Percentiles rank a stretch among this genome's conserved stretches.
Evolutionary conservation across 805 yeast species (phyloP).

Genomic region (Wickerhamiella spandovensis): DNA sequence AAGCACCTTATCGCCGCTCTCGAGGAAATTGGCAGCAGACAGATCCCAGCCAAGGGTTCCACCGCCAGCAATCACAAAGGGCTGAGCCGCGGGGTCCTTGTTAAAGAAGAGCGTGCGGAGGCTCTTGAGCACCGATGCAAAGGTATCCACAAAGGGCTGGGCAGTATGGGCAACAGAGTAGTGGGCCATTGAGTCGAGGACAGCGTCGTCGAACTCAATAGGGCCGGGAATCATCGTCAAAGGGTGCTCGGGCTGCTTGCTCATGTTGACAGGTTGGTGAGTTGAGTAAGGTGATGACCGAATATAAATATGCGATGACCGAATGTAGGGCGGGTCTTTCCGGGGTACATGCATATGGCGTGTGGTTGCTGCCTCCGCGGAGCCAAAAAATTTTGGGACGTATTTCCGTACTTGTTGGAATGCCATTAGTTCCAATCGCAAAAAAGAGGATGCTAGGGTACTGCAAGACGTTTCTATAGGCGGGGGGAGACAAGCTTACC

Average conservation of each 20-base stretch:
- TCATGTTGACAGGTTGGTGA: constrained; percentile 24
- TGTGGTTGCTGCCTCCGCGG: not conserved
- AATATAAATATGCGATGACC: not conserved
- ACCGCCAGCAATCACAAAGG: constrained; percentile 72
- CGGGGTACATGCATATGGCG: not conserved
- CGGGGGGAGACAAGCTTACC: not conserved
- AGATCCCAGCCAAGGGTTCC: constrained; percentile 96
- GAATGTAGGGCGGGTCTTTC: not conserved
- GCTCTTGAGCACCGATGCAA: constrained; percentile 53
- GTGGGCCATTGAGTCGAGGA: constrained; percentile 63
- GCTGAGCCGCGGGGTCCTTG: constrained; percentile 53
- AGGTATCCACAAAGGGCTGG: constrained; percentile 64
- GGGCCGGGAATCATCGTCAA: constrained; percentile 72
- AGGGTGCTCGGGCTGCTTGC: constrained; percentile 24
- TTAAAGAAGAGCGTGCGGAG: constrained; percentile 67
- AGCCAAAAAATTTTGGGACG: not conserved
- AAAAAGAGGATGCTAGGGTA: not conserved
- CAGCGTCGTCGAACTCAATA: constrained; percentile 68
- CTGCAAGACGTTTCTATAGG: not conserved
- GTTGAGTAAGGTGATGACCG: constrained; percentile 17
- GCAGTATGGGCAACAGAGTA: constrained; percentile 86
- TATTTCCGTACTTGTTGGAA: not conserved
- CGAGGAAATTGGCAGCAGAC: constrained; percentile 61
- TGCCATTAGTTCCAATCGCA: not conserved
- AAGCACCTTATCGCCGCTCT: constrained; percentile 53